Evolutionary conservation across 176 grass and related monocot species (phyloP).

Genomic region (Oryza glumipatula): DNA sequence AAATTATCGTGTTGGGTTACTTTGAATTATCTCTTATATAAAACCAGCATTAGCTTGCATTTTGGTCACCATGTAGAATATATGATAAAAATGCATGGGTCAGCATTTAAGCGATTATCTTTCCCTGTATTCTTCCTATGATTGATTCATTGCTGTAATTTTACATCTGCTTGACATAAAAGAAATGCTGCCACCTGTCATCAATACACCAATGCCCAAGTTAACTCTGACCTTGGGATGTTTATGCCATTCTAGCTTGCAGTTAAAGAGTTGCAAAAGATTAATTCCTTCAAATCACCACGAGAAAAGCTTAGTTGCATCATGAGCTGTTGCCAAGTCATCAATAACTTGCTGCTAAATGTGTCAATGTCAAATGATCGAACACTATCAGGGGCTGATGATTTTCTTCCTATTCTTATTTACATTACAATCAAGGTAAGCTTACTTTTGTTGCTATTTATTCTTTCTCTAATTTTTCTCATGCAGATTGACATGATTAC

Average conservation of each 20-base stretch:
- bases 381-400: slow-evolving; percentile 78
- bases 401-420: slow-evolving; percentile 96
- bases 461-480: slow-evolving; percentile 21
- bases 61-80: neutral
- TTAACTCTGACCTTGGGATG: slow-evolving; percentile 24
- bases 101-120: neutral
- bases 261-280: slow-evolving; percentile 95
- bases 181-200: neutral
- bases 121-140: neutral
- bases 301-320: slow-evolving; percentile 84
- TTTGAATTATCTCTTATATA: neutral
- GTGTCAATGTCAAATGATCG: slow-evolving; percentile 74
- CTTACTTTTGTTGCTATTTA: slow-evolving; percentile 32
- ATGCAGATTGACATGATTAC: neutral
- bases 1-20: neutral
- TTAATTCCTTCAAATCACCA: slow-evolving; percentile 84
- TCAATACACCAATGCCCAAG: neutral
- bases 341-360: slow-evolving; percentile 92
- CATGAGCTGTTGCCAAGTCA: slow-evolving; percentile 92
- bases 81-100: neutral
- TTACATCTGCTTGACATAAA: neutral
- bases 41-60: neutral
- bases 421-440: slow-evolving; percentile 93
- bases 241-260: slow-evolving; percentile 59
- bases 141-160: neutral